Base-by-base conservation (phyloP, 768 basidiomycete species). In the Hypholoma fasciculare region DNA sequence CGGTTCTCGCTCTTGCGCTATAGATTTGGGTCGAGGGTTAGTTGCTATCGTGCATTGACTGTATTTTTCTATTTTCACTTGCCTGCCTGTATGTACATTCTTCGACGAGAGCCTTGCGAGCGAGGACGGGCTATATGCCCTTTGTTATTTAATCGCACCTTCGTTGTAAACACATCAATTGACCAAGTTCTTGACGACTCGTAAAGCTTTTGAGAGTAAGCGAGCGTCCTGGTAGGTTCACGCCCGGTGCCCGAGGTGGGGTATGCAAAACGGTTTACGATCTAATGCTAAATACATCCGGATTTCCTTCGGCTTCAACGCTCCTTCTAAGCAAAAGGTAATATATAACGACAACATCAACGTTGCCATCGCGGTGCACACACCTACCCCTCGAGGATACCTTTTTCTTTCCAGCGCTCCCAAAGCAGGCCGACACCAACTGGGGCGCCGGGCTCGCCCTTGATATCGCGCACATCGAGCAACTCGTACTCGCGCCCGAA, bases 401-500 rank as follows among this genome's bases (percentile, higher is more conserved):
- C 95, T 80, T 90, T 88, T 61, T 92, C 92, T 73, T 83, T 91
- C 91, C 95, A 95, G 63, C 86, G 87, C 67, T 96, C 91, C 85
- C 90, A 93, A 20, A 98, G 76, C 55, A 87, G 73, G 7, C 92
- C 92, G 16, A 89, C 80, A 0, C 93, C 92, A 0, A 90, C 89
- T 3, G 79, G 73, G 5, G 82, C 74, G 49, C 79, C 82, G 2
- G 83, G 67, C 44, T 84, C 75, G 1, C 92, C 92, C 60, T 83
- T 89, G 69, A 97, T 84, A 69, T 98, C 96, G 73, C 89, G 92
- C 60, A 89, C 79, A 52, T 96, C 94, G 62, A 98, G 71, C 59
- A 98, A 71, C 66, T 98, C 92, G 72, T 96, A 98, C 72, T 98
- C 94, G 61, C 84, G 83, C 0, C 96, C 96, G 66, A 98, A 98